Base-by-base conservation (phyloP, 129 eudicot species). In the Tagetes patula region DNA sequence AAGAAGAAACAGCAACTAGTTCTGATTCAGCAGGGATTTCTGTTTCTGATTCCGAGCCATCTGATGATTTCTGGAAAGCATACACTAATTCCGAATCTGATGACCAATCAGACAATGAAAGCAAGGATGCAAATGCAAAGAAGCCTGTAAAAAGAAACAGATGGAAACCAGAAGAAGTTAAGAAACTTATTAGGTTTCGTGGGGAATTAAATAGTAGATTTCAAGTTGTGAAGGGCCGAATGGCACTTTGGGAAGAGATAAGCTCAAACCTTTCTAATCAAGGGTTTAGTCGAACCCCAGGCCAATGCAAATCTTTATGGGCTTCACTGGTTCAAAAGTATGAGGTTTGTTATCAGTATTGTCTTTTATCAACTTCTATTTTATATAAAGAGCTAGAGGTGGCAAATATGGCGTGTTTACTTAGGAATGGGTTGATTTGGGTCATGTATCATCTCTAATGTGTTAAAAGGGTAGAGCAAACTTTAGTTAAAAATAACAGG, bases 221-320 rank as follows among this genome's bases (percentile, higher is more conserved):
- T 76, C 96, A 95, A 82, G 99, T 91, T 27, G 85, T 82, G 54
- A 91, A 82, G 85, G 94, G 99, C 12, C 87, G 99, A 65, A 95
- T 95, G 99, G 97, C 96, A 63, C 96, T 95, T 12, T 95, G 99
- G 99, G 91, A 91, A 87, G 97, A 95, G 79, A 82, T 95, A 50
- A 85, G 97, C 11, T 77, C 84, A 0, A 88, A 79, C 78, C 73
- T 95, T 70, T 72, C 84, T 34, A 75, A 76, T 50, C 86, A 85
- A 49, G 99, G 99, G 61, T 60, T 79, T 74, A 82, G 37, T 85
- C 86, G 97, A 82, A 86, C 88, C 59, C 84, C 99, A 6, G 99
- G 95, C 37, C 97, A 95, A 53, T 95, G 97, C 84, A 95, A 95
- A 88, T 88, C 94, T 56, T 75, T 95, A 52, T 95, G 99, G 99